Conservation (phyloP, 2,329 filamentous ascomycete genomes). For the Gnomoniopsis smithogilvyi region DNA sequence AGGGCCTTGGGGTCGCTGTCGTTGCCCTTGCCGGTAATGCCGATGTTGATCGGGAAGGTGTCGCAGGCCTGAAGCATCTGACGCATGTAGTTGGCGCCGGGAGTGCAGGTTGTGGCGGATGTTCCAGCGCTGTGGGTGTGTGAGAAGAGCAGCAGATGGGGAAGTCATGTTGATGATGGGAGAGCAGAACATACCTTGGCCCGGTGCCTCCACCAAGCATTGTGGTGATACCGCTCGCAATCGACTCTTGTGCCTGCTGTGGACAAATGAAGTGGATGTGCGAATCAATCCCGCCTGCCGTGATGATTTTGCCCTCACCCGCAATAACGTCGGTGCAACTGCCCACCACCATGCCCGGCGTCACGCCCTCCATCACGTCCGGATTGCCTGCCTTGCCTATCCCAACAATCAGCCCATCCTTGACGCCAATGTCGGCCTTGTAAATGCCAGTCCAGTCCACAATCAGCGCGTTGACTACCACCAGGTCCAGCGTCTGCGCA, state of each 20-base stretch:
- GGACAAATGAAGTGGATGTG: constrained; percentile 96
- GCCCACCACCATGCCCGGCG: constrained; percentile 75
- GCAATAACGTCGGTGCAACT: constrained; percentile 90
- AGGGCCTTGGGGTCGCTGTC: constrained; percentile 70
- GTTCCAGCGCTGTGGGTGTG: constrained; percentile 65
- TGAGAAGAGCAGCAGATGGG: background rate
- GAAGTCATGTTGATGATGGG: background rate
- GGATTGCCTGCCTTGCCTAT: constrained; percentile 96
- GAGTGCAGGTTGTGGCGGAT: constrained; percentile 90
- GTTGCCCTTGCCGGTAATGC: constrained; percentile 92
- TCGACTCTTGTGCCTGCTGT: constrained; percentile 80
- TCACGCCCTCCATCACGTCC: constrained; percentile 91
- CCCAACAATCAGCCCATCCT: constrained; percentile 77
- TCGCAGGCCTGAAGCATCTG: constrained; percentile 91
- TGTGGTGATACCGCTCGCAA: constrained; percentile 84
- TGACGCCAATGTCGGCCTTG: constrained; percentile 95
- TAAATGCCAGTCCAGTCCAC: constrained; percentile 91
- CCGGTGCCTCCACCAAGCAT: constrained; percentile 89
- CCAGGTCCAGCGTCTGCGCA: constrained; percentile 72
- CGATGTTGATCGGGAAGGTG: constrained; percentile 76
- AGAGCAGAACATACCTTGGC: constrained; percentile 61
- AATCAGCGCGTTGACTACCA: constrained; percentile 85
- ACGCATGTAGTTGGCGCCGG: constrained; percentile 75
- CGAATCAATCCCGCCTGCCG: constrained; percentile 83
- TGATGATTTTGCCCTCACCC: constrained; percentile 85